Evolutionary conservation across 2,329 filamentous ascomycete species (phyloP), one percentile per base, ranked within the genome.

Genomic region (Pyricularia sp.): DNA sequence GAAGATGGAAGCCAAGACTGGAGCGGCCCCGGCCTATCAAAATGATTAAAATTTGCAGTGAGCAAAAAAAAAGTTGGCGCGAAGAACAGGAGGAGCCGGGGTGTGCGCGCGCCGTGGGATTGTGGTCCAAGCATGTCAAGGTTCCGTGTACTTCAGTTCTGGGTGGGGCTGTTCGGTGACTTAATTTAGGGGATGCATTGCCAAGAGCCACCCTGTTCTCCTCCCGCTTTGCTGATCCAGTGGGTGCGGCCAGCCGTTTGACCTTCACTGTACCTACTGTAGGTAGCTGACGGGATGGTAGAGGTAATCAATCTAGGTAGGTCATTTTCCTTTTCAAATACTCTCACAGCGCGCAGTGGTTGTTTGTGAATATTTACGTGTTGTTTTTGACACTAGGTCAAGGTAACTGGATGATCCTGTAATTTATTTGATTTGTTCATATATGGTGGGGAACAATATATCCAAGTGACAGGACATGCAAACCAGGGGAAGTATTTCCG

Each of bases 1-100:
- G 40, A 49, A 49, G 40, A 49, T 49, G 40, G 40, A 49, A 49
- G 40, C 40, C 40, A 49, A 49, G 40, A 49, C 40, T 49, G 40
- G 40, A 49, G 40, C 40, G 40, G 40, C 40, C 40, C 40, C 40
- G 62, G 40, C 62, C 62, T 63, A 63, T 63, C 62, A 63, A 31
- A 49, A 19, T 30, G 40, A 30, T 19, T 30, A 63, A 63, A 63
- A 31, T 40, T 53, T 63, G 62, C 40, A 40, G 44, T 63, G 26
- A 49, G 40, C 22, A 63, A 61, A 61, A 61, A 40, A 44, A 49
- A 49, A 49, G 40, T 49, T 49, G 40, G 40, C 40, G 40, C 40
- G 40, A 49, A 49, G 16, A 49, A 49, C 40, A 49, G 40, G 40
- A 49, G 40, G 40, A 53, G 62, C 60, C 28, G 33, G 30, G 60